phyloP scores from a whole-genome alignment of 2,329 filamentous ascomycete genomes.

The Anthostomella pinea region DNA sequence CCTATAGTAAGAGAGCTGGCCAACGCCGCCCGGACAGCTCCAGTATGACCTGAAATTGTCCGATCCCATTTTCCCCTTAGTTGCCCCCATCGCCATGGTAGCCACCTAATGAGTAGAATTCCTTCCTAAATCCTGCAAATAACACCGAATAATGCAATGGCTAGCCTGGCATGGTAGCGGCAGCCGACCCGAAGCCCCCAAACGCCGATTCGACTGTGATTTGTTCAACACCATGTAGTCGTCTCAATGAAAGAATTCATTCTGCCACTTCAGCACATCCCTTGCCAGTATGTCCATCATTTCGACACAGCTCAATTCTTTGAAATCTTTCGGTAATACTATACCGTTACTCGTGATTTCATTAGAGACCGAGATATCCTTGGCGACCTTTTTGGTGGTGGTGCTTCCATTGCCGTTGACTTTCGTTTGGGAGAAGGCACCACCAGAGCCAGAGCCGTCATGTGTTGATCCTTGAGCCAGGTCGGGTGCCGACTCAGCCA shows the following conservation, averaged over 20 bases:
- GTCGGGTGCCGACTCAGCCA: slow-evolving; percentile 39
- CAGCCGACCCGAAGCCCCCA: slow-evolving; percentile 14
- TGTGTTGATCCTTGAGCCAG: slow-evolving; percentile 41
- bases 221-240: slow-evolving; percentile 10
- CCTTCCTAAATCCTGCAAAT: slow-evolving; percentile 6
- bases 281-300: slow-evolving; percentile 88
- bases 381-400: slow-evolving; percentile 19
- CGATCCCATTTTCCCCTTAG: too few species aligned
- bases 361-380: slow-evolving; percentile 14
- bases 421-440: slow-evolving; percentile 30
- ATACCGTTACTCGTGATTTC: slow-evolving; percentile 32
- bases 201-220: slow-evolving; percentile 5
- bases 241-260: slow-evolving; percentile 53
- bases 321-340: slow-evolving; percentile 56
- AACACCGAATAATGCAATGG: slow-evolving; percentile 25
- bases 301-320: slow-evolving; percentile 72
- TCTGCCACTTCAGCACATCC: slow-evolving; percentile 82
- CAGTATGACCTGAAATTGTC: too few species aligned
- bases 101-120: too few species aligned
- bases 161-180: slow-evolving; percentile 17
- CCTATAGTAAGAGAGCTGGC: too few species aligned
- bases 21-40: too few species aligned
- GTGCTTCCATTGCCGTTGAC: slow-evolving; percentile 33
- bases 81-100: too few species aligned
- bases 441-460: slow-evolving; percentile 35